phyloP scores from a whole-genome alignment of 768 basidiomycete species.

The Paxillus ammoniavirescens region DNA sequence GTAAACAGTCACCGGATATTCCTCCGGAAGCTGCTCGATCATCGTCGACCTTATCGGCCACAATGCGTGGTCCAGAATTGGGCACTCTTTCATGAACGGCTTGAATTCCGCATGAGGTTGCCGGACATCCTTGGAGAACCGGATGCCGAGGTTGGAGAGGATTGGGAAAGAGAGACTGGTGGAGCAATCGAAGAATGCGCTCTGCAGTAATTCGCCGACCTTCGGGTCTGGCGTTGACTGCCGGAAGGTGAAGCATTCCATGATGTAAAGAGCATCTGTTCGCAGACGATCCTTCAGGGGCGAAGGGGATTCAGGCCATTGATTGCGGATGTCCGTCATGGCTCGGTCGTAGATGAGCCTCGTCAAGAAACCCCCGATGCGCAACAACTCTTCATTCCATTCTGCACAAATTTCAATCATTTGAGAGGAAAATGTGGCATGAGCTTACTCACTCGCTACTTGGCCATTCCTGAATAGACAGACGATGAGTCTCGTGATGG shows the following conservation, averaged over 20 bases:
- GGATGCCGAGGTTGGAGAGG: conserved; percentile 74
- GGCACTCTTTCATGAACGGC: conserved; percentile 71
- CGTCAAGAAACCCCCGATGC: conserved; percentile 76
- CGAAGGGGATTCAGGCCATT: conserved; percentile 19
- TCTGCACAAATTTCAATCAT: conserved; percentile 38
- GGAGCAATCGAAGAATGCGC: conserved; percentile 72
- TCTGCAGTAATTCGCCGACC: conserved; percentile 65
- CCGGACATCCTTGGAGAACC: conserved; percentile 64
- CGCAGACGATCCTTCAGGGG: background rate
- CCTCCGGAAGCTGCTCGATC: conserved; percentile 56
- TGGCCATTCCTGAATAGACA: conserved; percentile 63
- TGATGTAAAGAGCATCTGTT: conserved; percentile 56
- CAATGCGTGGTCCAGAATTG: conserved; percentile 44
- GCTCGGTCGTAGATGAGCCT: conserved; percentile 85
- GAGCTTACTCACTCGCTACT: conserved; percentile 55
- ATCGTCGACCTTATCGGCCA: conserved; percentile 44
- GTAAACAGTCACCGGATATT: conserved; percentile 66
- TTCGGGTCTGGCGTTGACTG: conserved; percentile 79
- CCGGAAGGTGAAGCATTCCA: conserved; percentile 87
- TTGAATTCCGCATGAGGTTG: conserved; percentile 64
- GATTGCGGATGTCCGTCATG: conserved; percentile 48
- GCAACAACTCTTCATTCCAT: conserved; percentile 90
- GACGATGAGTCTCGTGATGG: background rate
- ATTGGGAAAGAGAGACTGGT: conserved; percentile 55
- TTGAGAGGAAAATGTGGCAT: background rate